Evolutionary conservation across 768 basidiomycete species (phyloP), one percentile per base, ranked within the genome.

Genomic region (Suillus sp.): DNA sequence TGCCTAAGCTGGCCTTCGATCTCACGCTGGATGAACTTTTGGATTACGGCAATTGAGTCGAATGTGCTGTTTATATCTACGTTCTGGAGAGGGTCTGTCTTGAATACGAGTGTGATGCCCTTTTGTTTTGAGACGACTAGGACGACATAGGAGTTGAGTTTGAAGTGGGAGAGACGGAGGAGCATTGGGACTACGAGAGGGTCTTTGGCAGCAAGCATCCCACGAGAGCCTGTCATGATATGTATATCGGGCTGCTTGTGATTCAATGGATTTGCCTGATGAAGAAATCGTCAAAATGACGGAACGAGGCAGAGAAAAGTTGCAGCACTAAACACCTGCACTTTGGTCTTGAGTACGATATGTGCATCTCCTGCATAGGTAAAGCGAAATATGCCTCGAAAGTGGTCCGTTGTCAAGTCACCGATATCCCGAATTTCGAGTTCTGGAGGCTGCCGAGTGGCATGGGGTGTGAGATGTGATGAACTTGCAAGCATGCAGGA

Each of bases 61-160:
- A 99, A 99, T 2, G 96, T 98, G 75, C 91, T 92, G 77, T 92
- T 95, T 73, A 99, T 99, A 72, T 99, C 93, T 60, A 99, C 95
- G 67, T 94, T 93, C 78, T 99, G 95, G 43, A 99, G 84, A 2
- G 97, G 97, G 77, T 99, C 97, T 40, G 97, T 99, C 80, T 99
- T 99, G 87, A 99, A 99, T 30, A 99, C 97, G 60, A 99, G 87
- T 0, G 97, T 99, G 73, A 99, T 98, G 48, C 97, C 97, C 72
- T 98, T 98, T 74, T 95, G 93, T 68, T 93, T 92, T 30, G 96
- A 98, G 62, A 99, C 93, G 69, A 99, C 96, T 63, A 99, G 88
- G 67, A 99, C 96, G 69, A 99, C 92, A 71, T 98, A 98, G 37
- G 96, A 97, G 69, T 87, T 89, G 40, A 99, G 89, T 65, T 88